Evolutionary conservation across 2,329 filamentous ascomycete genomes (phyloP).

Genomic region (Talaromyces albobiverticillius): DNA sequence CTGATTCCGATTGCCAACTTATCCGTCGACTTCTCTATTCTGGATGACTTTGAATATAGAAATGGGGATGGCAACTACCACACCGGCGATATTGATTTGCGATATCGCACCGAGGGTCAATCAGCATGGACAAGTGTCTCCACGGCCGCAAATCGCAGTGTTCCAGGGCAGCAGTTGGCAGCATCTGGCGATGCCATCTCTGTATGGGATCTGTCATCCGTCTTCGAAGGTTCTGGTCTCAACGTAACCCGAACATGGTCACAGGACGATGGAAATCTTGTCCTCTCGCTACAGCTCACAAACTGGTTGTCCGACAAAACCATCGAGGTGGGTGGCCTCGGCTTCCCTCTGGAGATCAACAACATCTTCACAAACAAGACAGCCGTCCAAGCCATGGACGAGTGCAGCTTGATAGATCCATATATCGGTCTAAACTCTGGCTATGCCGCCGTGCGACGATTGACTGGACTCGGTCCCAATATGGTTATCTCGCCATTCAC

Average conservation of each 20-base stretch:
- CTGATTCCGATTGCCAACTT: slow-evolving; percentile 37
- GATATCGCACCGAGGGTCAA: slow-evolving; percentile 46
- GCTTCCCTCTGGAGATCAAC: slow-evolving; percentile 61
- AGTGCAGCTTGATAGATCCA: slow-evolving; percentile 57
- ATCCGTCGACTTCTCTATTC: slow-evolving; percentile 56
- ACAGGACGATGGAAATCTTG: slow-evolving; percentile 48
- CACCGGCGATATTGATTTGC: slow-evolving; percentile 57
- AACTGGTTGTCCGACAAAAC: slow-evolving; percentile 39
- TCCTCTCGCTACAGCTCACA: slow-evolving; percentile 50
- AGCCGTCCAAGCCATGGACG: slow-evolving; percentile 47
- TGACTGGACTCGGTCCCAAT: slow-evolving; percentile 52
- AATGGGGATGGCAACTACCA: slow-evolving; percentile 56
- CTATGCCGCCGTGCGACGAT: slow-evolving; percentile 53
- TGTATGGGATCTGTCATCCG: slow-evolving; percentile 33
- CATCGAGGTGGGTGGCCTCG: slow-evolving; percentile 56
- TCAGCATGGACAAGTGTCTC: slow-evolving; percentile 48
- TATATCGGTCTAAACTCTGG: slow-evolving; percentile 61
- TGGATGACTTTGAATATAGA: slow-evolving; percentile 48
- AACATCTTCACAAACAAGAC: slow-evolving; percentile 57
- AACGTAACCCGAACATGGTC: slow-evolving; percentile 54
- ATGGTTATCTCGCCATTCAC: slow-evolving; percentile 55
- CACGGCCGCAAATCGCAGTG: slow-evolving; percentile 42
- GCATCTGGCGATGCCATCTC: slow-evolving; percentile 14
- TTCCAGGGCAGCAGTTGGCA: slow-evolving; percentile 36
- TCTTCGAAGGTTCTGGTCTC: slow-evolving; percentile 45